These are phyloP conservation scores for Podospora conica DNA, from an alignment of 495 filamentous ascomycete species.

Conservation along the genomic window DNA sequence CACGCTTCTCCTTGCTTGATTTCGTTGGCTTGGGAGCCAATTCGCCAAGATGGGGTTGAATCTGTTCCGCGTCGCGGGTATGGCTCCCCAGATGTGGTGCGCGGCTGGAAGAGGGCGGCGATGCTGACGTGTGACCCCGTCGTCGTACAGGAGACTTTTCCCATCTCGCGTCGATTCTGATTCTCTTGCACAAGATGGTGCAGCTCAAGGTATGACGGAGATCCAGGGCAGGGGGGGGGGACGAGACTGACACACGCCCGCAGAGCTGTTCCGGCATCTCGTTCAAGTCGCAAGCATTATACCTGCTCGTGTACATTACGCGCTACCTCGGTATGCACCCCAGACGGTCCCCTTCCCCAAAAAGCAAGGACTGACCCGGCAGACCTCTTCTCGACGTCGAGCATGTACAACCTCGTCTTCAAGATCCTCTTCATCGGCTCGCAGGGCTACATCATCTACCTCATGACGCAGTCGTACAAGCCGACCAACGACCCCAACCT, in stretches of 20 bases:
- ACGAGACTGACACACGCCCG: slow-evolving; percentile 9
- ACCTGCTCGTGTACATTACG: slow-evolving; percentile 86
- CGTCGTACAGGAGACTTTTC: slow-evolving; percentile 71
- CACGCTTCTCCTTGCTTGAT: background rate
- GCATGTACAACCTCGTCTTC: slow-evolving; percentile 85
- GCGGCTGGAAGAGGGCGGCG: background rate
- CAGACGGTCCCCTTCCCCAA: background rate
- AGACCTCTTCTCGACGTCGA: slow-evolving; percentile 87
- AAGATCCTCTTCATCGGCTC: slow-evolving; percentile 90
- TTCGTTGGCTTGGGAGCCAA: background rate
- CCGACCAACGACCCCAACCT: slow-evolving; percentile 92
- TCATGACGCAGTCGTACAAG: slow-evolving; percentile 94
- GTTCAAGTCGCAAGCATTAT: slow-evolving; percentile 94
- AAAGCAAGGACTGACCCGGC: slow-evolving; percentile 1
- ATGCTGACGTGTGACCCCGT: slow-evolving; percentile 15
- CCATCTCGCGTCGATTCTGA: slow-evolving; percentile 89
- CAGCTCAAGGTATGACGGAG: slow-evolving; percentile 64
- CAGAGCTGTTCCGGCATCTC: slow-evolving; percentile 96
- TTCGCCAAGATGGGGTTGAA: slow-evolving; percentile 57
- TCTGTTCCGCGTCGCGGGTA: slow-evolving; percentile 81
- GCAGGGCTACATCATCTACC: slow-evolving; percentile 88
- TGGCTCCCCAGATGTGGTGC: slow-evolving; percentile 18
- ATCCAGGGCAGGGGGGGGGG: background rate
- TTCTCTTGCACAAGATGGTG: slow-evolving; percentile 93
- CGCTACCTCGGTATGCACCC: slow-evolving; percentile 68